Evolutionary conservation across 345 rosid species (phyloP).

Genomic region (Passiflora organensis): DNA sequence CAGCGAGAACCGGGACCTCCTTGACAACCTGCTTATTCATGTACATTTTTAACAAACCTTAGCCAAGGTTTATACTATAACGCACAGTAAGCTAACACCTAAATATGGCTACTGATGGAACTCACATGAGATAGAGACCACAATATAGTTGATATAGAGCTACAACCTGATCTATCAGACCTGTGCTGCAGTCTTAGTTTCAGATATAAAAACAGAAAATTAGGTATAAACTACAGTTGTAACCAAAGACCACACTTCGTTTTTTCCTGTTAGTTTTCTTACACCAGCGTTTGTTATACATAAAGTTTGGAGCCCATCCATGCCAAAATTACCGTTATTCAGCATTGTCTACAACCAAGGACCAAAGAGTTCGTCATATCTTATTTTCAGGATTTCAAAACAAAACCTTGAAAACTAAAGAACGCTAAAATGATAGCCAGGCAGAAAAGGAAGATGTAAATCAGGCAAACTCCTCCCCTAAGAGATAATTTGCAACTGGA

Average conservation of each 20-base stretch:
- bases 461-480: no score
- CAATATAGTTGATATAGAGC: not conserved
- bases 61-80: not conserved
- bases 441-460: no score
- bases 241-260: no score
- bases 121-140: not conserved
- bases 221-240: no score
- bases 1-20: conserved; percentile 88
- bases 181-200: not conserved
- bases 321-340: not conserved
- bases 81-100: not conserved
- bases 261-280: no score
- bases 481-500: not conserved
- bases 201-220: not conserved
- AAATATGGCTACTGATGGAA: not conserved
- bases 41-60: not conserved
- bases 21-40: conserved; percentile 56
- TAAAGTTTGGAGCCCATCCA: not conserved
- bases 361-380: not conserved
- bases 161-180: not conserved
- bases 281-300: not conserved
- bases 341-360: not conserved
- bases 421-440: not conserved
- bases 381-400: not conserved
- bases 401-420: not conserved